Evolutionary conservation across 2,329 filamentous ascomycete genomes (phyloP).

Genomic region (Aspergillus sp.): DNA sequence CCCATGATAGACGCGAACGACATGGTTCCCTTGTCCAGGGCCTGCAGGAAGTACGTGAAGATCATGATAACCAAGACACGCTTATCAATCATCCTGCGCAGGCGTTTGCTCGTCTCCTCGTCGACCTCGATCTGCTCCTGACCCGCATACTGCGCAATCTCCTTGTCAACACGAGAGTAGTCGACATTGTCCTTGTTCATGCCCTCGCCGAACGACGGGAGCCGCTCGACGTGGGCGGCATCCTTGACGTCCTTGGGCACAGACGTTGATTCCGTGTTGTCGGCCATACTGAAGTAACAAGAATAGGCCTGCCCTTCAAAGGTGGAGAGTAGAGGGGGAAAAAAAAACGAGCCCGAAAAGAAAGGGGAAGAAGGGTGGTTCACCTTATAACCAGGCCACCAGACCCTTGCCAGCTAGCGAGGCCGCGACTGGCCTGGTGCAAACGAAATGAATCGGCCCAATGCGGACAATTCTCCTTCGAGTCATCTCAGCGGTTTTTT

Average conservation of each 20-base stretch:
- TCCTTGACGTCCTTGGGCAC: conserved; percentile 19
- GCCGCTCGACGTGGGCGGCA: conserved; percentile 50
- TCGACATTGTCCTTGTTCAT: conserved; percentile 55
- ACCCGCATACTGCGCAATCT: conserved; percentile 68
- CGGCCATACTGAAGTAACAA: conserved; percentile 1
- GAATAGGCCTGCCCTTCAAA: neutral
- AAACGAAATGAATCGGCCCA: neutral
- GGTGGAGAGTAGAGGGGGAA: neutral
- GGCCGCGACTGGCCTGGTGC: neutral
- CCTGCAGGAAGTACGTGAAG: conserved; percentile 69
- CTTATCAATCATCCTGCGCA: conserved; percentile 66
- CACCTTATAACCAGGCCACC: neutral
- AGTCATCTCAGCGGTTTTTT: neutral
- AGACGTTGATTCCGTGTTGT: conserved; percentile 2
- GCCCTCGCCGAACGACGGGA: conserved; percentile 46
- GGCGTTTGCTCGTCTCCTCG: conserved; percentile 58
- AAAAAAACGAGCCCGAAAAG: neutral
- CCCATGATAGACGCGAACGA: conserved; percentile 46
- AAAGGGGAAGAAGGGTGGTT: neutral
- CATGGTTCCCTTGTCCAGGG: conserved; percentile 43
- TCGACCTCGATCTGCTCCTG: conserved; percentile 58
- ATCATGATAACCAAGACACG: conserved; percentile 71
- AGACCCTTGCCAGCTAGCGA: neutral
- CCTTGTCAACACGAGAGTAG: conserved; percentile 64
- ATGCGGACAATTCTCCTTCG: neutral